Evolutionary conservation across 352 stramenopile species (phyloP), one percentile per base, ranked within the genome.

Genomic region (Globisporangium parvum): DNA sequence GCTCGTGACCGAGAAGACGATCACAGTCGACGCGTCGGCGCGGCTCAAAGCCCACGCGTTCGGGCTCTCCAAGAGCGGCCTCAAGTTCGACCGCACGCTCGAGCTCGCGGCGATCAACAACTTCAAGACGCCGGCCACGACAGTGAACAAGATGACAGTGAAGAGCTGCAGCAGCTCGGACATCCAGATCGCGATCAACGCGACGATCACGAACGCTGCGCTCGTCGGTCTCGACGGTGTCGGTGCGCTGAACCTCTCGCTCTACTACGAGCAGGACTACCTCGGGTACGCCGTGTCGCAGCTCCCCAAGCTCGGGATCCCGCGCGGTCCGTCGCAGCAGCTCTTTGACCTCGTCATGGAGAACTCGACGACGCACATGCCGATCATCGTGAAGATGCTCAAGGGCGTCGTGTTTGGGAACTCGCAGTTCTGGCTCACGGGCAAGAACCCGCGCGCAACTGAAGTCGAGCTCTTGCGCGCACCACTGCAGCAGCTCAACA

Each of bases 221-320:
- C 37, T 47, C 31, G 31, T 62, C 6, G 56, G 56, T 2, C 31
- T 62, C 40, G 18, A 48, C 31, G 56, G 78, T 57, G 71, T 91
- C 28, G 80, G 76, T 41, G 59, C 66, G 46, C 72, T 91, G 47
- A 91, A 88, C 60, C 59, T 91, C 60, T 87, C 66, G 18, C 57
- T 91, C 33, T 87, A 87, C 70, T 85, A 79, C 60, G 57, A 65
- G 14, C 52, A 83, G 39, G 66, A 71, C 26, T 91, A 85, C 60
- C 57, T 91, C 37, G 80, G 80, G 20, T 85, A 87, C 56, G 74
- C 75, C 2, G 41, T 81, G 37, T 85, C 77, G 47, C 53, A 59
- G 10, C 63, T 75, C 35, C 65, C 73, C 10, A 54, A 73, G 45
- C 50, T 76, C 39, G 73, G 73, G 39, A 50, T 86, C 24, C 75